Conservation (phyloP, 108 stramenopile species). For the Epithemia pelagica region DNA sequence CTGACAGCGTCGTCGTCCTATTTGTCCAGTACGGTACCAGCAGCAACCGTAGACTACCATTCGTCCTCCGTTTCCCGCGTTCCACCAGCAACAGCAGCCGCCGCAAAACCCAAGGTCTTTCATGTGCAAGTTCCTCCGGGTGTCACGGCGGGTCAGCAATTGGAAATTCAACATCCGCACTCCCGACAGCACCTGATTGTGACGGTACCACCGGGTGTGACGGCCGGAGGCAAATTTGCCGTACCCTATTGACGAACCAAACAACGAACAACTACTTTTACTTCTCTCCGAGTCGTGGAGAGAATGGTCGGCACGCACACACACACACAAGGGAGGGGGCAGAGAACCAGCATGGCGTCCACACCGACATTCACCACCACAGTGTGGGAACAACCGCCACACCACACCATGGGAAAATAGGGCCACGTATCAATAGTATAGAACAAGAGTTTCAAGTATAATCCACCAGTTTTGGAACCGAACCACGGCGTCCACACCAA, state of each 20-base stretch:
- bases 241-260: slow-evolving; percentile 38
- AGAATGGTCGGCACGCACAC: no score
- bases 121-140: slow-evolving; percentile 55
- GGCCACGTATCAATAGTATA: no score
- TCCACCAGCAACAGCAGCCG: not conserved
- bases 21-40: not conserved
- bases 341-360: no score
- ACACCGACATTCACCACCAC: no score
- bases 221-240: slow-evolving; percentile 41
- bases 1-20: not conserved
- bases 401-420: no score
- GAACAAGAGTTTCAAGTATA: no score
- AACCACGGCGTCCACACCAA: no score
- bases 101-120: slow-evolving; percentile 20
- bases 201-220: slow-evolving; percentile 50
- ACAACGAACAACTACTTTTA: no score
- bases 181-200: slow-evolving; percentile 42
- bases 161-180: slow-evolving; percentile 51
- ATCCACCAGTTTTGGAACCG: no score
- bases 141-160: slow-evolving; percentile 46
- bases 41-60: not conserved
- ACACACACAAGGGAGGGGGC: no score
- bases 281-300: no score
- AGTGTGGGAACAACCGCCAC: no score
- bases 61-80: slow-evolving; percentile 12